phyloP scores from a whole-genome alignment of 108 stramenopile species.

The Asterionellopsis glacialis region DNA sequence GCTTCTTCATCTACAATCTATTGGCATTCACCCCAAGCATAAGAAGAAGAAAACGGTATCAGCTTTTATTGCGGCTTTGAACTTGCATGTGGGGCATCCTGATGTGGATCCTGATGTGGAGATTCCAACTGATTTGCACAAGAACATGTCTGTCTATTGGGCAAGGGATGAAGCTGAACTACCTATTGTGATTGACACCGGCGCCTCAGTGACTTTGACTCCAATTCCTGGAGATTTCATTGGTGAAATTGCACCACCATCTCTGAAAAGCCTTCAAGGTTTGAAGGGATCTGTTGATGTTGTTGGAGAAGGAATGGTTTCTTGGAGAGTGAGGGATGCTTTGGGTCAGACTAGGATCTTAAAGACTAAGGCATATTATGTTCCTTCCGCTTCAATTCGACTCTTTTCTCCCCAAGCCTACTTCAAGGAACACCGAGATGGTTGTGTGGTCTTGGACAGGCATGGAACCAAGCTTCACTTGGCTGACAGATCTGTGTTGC shows the following conservation, averaged over 20 bases:
- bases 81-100: no score
- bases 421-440: slow-evolving; percentile 7
- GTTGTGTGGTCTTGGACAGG: neutral
- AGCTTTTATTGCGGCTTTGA: neutral
- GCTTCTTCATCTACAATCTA: no score
- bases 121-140: neutral
- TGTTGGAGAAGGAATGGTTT: slow-evolving; percentile 23
- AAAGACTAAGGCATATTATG: slow-evolving; percentile 9
- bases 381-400: slow-evolving; percentile 17
- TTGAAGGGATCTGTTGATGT: slow-evolving; percentile 5
- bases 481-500: slow-evolving; percentile 1
- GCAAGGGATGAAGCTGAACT: no score
- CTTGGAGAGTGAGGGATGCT: slow-evolving; percentile 16
- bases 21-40: no score
- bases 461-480: neutral
- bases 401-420: slow-evolving; percentile 16
- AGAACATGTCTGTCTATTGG: neutral
- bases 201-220: slow-evolving; percentile 21
- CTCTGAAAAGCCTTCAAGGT: neutral
- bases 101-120: neutral
- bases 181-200: slow-evolving; percentile 31
- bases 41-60: no score
- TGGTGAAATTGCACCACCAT: neutral
- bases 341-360: slow-evolving; percentile 2
- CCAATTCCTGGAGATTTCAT: slow-evolving; percentile 20